phyloP scores from a whole-genome alignment of 768 basidiomycete species.

The Tulasnella sp. region DNA sequence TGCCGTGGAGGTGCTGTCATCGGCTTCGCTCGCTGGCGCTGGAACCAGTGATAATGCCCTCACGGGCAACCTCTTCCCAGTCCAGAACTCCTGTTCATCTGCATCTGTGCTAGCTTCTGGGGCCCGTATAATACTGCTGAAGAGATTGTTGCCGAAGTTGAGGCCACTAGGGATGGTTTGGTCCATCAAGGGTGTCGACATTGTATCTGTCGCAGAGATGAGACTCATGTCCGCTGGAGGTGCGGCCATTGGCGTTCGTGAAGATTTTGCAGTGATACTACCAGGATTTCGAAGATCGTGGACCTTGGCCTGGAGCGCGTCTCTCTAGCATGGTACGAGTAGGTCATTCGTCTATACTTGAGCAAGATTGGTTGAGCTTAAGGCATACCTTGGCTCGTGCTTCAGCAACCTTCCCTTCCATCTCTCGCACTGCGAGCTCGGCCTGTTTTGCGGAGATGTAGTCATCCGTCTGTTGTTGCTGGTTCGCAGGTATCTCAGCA shows the following conservation, averaged over 20 bases:
- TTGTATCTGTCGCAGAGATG: not conserved
- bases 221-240: slow-evolving; percentile 7
- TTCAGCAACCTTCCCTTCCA: slow-evolving; percentile 16
- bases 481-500: not conserved
- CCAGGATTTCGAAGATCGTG: slow-evolving; percentile 4
- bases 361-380: no score
- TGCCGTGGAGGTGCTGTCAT: not conserved
- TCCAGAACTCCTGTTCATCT: slow-evolving; percentile 10
- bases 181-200: not conserved
- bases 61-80: not conserved
- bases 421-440: slow-evolving; percentile 11
- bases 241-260: not conserved
- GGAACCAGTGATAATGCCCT: no score
- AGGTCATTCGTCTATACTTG: no score
- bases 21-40: not conserved
- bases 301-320: not conserved
- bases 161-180: slow-evolving; percentile 8
- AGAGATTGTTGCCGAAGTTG: slow-evolving; percentile 7
- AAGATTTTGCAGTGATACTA: not conserved
- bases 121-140: not conserved
- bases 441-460: slow-evolving; percentile 11
- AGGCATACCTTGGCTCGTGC: slow-evolving; percentile 13
- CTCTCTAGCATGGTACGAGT: no score
- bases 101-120: not conserved
- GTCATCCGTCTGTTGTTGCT: slow-evolving; percentile 8